Base-by-base conservation (phyloP, 352 stramenopile species). In the Phytophthora aleatoria region DNA sequence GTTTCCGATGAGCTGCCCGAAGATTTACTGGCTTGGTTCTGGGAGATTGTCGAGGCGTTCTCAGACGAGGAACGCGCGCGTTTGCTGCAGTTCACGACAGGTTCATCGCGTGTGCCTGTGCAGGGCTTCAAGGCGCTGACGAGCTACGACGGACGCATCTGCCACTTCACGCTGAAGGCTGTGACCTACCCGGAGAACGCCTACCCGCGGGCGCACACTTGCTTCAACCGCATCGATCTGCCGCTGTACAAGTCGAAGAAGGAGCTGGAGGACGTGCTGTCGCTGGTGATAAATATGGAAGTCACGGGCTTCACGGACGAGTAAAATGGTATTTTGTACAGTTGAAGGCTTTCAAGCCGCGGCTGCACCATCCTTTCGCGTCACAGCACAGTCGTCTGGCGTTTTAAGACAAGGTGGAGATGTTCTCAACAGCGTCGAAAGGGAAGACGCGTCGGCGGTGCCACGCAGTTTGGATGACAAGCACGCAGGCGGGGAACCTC, bases 271-370 rank as follows among this genome's bases (percentile, higher is more conserved):
- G 89, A 98, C 60, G 97, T 97, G 52, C 76, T 99, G 31, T 97
- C 90, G 50, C 84, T 98, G 61, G 94, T 98, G 39, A 94, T 99
- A 53, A 93, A 97, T 58, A 99, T 99, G 95, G 95, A 98, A 69
- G 73, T 96, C 35, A 98, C 94, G 36, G 96, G 97, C 55, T 99
- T 99, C 64, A 92, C 72, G 50, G 80, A 91, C 67, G 81, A 93
- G 68, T 95, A 71, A 78, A 70, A 55, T 73, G 59, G 47, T 76
- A 71, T 79, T 72, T 74, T 74, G 64, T 76, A 70, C 58, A 70
- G 55, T 67, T 70, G 55, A 61, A 73, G 53, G 64, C 63, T 59
- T 50, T 65, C 0, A 20, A 57, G 61, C 61, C 61, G 50, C 47
- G 63, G 48, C 52, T 67, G 55, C 50, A 53, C 61, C 59, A 61